Percentiles rank a stretch among this genome's conserved stretches.
phyloP scores from a whole-genome alignment of 352 stramenopile genomes.

The Plasmopara halstedii region DNA sequence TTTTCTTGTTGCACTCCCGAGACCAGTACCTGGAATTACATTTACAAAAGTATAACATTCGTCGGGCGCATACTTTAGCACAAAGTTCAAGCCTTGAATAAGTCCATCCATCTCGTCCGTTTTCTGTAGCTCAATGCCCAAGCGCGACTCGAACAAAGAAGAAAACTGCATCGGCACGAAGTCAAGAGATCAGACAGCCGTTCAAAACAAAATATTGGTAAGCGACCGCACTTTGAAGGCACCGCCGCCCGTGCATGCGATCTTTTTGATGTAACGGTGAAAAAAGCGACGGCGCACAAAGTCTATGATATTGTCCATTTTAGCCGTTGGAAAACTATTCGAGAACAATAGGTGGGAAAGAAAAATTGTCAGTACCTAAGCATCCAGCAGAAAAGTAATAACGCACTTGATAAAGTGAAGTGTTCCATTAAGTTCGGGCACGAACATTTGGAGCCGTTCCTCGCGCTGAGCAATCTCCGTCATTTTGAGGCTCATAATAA shows the following conservation, averaged over 20 bases:
- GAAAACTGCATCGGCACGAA: slow-evolving; percentile 33
- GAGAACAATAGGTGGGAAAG: slow-evolving; percentile 4
- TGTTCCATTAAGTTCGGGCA: slow-evolving; percentile 79
- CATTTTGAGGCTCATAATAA: slow-evolving; percentile 37
- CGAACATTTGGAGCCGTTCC: slow-evolving; percentile 53
- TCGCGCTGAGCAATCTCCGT: slow-evolving; percentile 43
- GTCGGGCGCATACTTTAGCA: slow-evolving; percentile 86
- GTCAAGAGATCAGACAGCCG: background rate
- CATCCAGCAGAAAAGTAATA: background rate
- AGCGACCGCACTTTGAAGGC: slow-evolving; percentile 85
- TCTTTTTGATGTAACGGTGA: slow-evolving; percentile 87
- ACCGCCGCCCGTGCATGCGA: slow-evolving; percentile 89
- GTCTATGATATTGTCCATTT: slow-evolving; percentile 64
- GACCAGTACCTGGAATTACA: slow-evolving; percentile 48
- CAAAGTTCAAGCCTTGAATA: slow-evolving; percentile 96
- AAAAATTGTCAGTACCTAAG: background rate
- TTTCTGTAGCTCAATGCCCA: slow-evolving; percentile 91
- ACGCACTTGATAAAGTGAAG: slow-evolving; percentile 90
- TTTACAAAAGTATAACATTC: slow-evolving; percentile 96
- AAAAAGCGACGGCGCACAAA: slow-evolving; percentile 74
- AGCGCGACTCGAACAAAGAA: slow-evolving; percentile 78
- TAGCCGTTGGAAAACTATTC: slow-evolving; percentile 53
- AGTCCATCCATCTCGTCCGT: slow-evolving; percentile 95
- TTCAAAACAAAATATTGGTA: background rate
- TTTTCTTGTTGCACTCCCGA: slow-evolving; percentile 51